Percentiles rank a stretch among this genome's conserved stretches.
Evolutionary conservation across 345 rosid species (phyloP).

Genomic region (Eucalyptus erythrocorys): DNA sequence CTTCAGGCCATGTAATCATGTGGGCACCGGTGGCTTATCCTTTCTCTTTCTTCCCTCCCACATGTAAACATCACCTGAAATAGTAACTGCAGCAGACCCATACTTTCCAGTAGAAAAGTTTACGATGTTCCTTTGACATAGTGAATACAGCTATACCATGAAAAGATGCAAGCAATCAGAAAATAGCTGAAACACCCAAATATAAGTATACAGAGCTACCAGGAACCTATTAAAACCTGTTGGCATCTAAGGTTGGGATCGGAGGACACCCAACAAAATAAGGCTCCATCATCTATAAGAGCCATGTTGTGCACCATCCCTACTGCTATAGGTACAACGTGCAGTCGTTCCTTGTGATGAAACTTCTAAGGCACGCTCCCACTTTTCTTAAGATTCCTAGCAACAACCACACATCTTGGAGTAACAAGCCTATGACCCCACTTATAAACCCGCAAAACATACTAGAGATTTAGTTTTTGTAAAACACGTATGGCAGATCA

Average conservation of each 20-base stretch:
- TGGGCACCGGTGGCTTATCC: slow-evolving; percentile 44
- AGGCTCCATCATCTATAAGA: slow-evolving; percentile 76
- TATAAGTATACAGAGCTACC: not conserved
- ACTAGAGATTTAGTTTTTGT: not conserved
- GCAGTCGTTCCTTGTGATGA: slow-evolving; percentile 57
- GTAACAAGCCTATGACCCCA: slow-evolving; percentile 98
- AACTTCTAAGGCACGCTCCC: slow-evolving; percentile 56
- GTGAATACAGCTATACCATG: slow-evolving; percentile 35
- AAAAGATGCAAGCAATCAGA: not conserved
- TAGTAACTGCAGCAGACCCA: slow-evolving; percentile 76
- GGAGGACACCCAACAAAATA: slow-evolving; percentile 92
- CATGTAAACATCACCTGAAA: slow-evolving; percentile 78
- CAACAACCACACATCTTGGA: slow-evolving; percentile 64
- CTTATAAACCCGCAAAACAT: slow-evolving; percentile 51
- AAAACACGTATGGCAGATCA: not conserved
- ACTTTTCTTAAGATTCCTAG: slow-evolving; percentile 67
- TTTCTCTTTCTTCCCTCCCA: slow-evolving; percentile 67
- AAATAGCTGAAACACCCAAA: not conserved
- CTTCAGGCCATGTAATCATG: slow-evolving; percentile 74
- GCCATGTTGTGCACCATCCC: slow-evolving; percentile 94
- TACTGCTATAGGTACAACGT: slow-evolving; percentile 72
- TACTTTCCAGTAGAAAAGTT: slow-evolving; percentile 88
- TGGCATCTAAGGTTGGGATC: slow-evolving; percentile 82
- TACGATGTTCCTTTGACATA: slow-evolving; percentile 46
- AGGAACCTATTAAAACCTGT: slow-evolving; percentile 31